Base-by-base conservation (phyloP, 495 filamentous ascomycete genomes). In the Hypoxylon crocopeplum region DNA sequence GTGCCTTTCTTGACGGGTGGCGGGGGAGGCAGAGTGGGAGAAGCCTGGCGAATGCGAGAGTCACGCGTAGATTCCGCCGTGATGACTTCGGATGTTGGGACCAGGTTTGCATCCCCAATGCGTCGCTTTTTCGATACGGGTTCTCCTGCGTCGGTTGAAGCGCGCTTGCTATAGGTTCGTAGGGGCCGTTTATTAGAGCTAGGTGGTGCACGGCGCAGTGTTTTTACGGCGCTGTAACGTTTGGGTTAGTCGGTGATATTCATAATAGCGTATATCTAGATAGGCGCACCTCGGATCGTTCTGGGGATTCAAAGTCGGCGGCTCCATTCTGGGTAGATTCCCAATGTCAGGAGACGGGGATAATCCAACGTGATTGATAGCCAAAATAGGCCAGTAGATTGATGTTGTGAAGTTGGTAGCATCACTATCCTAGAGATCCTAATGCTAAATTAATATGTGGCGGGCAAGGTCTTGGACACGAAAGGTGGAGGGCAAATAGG, bases 141-240 rank as follows among this genome's bases (percentile, higher is more conserved):
- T 46, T 58, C 70, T 46, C 8, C 16, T 7, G 38, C 27, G 15
- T 66, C 55, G 1, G 30, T 46, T 5, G 61, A 32, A 33, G 40
- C 25, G 1, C 73, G 75, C 16, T 74, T 74, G 33, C 78, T 66
- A 44, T 80, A 80, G 3, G 78, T 80, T 42, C 76, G 75, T 12
- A 78, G 48, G 0, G 72, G 74, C 25, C 72, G 69, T 55, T 73
- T 77, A 40, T 60, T 49, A 30, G 16, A 25, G 22, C 56, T 46
- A 56, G 45, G 27, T 39, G 8, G 25, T 8, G 16, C n/a, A 7
- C 32, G 37, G 21, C n/a, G 46, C 3, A 45, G 27, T 33, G 54
- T 64, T 5, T 15, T 30, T 8, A 7, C 7, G 16, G 15, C 30
- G 22, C 44, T 58, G 11, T 33, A 1, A 12, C 21, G 13, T 30